Evolutionary conservation across 306 rosid genomes (phyloP).

Genomic region (Glycine latifolia): DNA sequence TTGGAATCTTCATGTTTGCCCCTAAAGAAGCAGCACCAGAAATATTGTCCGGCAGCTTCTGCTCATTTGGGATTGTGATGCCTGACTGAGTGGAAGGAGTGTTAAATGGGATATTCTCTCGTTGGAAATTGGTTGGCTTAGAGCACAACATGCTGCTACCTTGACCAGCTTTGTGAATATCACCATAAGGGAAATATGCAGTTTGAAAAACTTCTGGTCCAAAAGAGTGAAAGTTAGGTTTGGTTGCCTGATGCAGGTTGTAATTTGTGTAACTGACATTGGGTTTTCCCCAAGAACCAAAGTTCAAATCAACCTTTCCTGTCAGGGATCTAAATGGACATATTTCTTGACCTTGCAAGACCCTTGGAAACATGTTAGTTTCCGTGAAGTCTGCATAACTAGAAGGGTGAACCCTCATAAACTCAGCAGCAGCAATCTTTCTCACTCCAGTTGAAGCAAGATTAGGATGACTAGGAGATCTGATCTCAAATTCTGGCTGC

Average conservation of each 20-base stretch:
- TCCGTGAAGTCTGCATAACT: constrained; percentile 78
- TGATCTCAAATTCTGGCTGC: constrained; percentile 74
- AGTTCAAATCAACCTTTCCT: constrained; percentile 65
- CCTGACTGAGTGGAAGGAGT: constrained; percentile 59
- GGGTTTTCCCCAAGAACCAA: constrained; percentile 75
- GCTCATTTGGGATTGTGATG: constrained; percentile 55
- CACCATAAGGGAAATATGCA: constrained; percentile 68
- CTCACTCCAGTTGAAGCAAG: constrained; percentile 59
- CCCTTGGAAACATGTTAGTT: constrained; percentile 77
- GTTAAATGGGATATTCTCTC: constrained; percentile 57
- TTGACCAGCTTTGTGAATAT: constrained; percentile 65
- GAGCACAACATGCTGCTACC: constrained; percentile 60
- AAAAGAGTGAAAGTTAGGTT: constrained; percentile 57
- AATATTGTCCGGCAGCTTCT: constrained; percentile 56
- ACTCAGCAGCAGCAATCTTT: constrained; percentile 65
- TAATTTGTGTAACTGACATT: constrained; percentile 59
- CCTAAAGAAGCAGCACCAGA: constrained; percentile 62
- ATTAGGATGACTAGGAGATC: constrained; percentile 62
- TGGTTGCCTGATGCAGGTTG: constrained; percentile 69
- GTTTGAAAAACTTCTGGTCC: constrained; percentile 62
- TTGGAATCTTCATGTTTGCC: constrained; percentile 57
- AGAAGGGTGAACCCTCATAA: constrained; percentile 69
- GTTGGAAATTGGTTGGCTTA: constrained; percentile 55
- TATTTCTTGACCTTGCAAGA: constrained; percentile 99
- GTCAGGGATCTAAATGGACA: constrained; percentile 77